phyloP scores from a whole-genome alignment of 169 alveolate genomes.

The Cryptosporidium tyzzeri region DNA sequence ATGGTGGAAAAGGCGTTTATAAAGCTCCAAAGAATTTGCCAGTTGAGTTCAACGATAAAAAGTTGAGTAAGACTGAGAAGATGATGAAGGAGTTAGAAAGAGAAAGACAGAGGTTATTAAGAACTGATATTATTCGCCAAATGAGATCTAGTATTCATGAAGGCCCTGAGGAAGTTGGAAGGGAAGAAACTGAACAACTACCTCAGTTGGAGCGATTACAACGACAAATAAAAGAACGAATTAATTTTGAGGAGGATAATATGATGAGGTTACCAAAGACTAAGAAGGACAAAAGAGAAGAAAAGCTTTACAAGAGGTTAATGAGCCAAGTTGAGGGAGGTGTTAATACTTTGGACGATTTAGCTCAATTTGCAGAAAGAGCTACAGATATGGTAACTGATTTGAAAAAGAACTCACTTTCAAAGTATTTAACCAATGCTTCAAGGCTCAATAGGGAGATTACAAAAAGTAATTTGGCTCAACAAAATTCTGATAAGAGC shows the following conservation, averaged over 20 bases:
- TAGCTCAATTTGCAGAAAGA: constrained; percentile 70
- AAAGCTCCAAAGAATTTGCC: constrained; percentile 79
- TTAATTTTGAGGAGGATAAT: constrained; percentile 57
- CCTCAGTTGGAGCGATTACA: constrained; percentile 70
- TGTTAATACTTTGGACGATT: constrained; percentile 61
- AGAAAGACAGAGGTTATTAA: constrained; percentile 46
- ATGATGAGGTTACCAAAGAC: constrained; percentile 66
- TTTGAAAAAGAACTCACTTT: constrained; percentile 39
- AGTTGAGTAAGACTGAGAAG: constrained; percentile 77
- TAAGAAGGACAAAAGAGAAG: constrained; percentile 71
- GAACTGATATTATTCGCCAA: constrained; percentile 73
- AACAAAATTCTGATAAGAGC: constrained; percentile 54
- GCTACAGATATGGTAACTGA: constrained; percentile 71
- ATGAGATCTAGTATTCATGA: constrained; percentile 65
- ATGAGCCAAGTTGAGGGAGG: constrained; percentile 61
- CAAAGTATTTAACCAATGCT: constrained; percentile 48
- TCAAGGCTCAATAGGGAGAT: constrained; percentile 31
- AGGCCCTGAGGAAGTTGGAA: constrained; percentile 59
- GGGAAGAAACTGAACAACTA: constrained; percentile 30
- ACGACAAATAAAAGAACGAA: constrained; percentile 32
- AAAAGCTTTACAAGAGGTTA: constrained; percentile 49
- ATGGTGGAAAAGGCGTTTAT: constrained; percentile 67
- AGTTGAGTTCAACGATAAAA: constrained; percentile 78
- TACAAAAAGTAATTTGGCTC: constrained; percentile 13
- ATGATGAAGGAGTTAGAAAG: constrained; percentile 75